These are phyloP conservation scores for Gnomoniopsis sp. DNA, from an alignment of 2,329 filamentous ascomycete genomes.

Conservation along the genomic window DNA sequence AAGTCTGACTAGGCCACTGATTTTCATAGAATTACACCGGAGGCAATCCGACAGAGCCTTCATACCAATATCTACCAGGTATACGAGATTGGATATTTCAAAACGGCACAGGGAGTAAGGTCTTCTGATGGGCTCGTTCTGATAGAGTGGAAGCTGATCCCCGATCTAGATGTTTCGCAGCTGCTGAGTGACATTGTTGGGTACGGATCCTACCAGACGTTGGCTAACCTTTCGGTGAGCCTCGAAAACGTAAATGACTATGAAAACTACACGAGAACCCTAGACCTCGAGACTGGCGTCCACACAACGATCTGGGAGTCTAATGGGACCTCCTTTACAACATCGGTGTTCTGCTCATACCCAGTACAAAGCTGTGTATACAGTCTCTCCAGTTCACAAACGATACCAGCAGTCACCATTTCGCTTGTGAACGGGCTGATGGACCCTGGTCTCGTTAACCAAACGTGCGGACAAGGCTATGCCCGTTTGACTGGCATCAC, in stretches of 20 bases:
- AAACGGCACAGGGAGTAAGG: constrained; percentile 43
- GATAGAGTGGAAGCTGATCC: background rate
- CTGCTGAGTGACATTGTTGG: constrained; percentile 35
- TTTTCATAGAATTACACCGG: constrained; percentile 37
- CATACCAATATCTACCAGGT: constrained; percentile 32
- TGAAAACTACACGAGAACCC: constrained; percentile 35
- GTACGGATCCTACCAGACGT: constrained; percentile 44
- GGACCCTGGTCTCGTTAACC: constrained; percentile 23
- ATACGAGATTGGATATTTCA: constrained; percentile 45
- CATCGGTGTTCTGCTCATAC: constrained; percentile 41
- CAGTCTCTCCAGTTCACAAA: constrained; percentile 14
- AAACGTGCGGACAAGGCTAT: constrained; percentile 30
- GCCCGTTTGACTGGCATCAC: constrained; percentile 34
- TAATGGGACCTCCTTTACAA: constrained; percentile 28
- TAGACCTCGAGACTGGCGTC: constrained; percentile 42
- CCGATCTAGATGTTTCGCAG: constrained; percentile 28
- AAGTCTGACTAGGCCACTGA: background rate
- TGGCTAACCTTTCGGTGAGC: constrained; percentile 42
- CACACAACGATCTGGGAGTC: constrained; percentile 33
- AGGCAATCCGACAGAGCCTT: constrained; percentile 38
- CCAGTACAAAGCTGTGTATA: constrained; percentile 32
- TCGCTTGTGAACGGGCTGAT: constrained; percentile 35
- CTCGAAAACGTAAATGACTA: constrained; percentile 30
- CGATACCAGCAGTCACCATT: constrained; percentile 38
- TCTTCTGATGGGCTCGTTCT: background rate